Conservation (phyloP, 1,284 basidiomycete genomes). For the Kwoniella shivajii region DNA sequence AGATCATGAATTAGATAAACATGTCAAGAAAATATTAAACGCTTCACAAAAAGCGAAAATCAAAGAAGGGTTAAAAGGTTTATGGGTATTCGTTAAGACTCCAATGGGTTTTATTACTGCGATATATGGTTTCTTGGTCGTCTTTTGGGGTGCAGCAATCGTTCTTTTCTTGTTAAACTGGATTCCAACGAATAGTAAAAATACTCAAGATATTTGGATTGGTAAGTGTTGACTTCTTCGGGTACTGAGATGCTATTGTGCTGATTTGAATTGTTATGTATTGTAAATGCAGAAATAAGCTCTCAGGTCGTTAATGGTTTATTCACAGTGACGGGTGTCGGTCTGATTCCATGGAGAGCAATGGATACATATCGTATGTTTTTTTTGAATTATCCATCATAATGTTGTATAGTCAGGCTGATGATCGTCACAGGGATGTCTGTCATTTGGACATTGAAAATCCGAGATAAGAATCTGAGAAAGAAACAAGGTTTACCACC, state of each 20-base stretch:
- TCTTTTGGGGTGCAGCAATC: conserved; percentile 82
- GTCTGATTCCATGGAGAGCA: conserved; percentile 68
- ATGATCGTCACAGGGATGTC: conserved; percentile 60
- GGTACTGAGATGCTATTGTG: not conserved
- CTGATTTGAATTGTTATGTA: no score
- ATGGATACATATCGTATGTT: conserved; percentile 74
- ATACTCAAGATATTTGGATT: conserved; percentile 50
- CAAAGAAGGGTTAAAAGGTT: conserved; percentile 65
- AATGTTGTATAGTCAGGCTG: not conserved
- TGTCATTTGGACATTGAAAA: conserved; percentile 74
- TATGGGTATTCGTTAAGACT: conserved; percentile 84
- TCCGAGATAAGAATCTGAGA: conserved; percentile 62
- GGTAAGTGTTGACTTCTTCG: conserved; percentile 20
- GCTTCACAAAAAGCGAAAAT: conserved; percentile 64
- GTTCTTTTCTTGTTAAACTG: conserved; percentile 66
- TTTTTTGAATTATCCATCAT: not conserved
- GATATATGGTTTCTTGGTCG: conserved; percentile 76
- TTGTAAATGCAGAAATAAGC: conserved; percentile 66
- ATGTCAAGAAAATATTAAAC: conserved; percentile 73
- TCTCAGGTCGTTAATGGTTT: conserved; percentile 75
- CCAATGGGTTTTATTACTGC: conserved; percentile 67
- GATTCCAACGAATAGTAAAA: conserved; percentile 43
- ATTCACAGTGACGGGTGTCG: conserved; percentile 71
- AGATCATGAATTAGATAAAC: conserved; percentile 54
- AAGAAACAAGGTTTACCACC: conserved; percentile 65